Evolutionary conservation across 2,329 filamentous ascomycete species (phyloP), one percentile per base, ranked within the genome.

Genomic region (Penicillium sp.): DNA sequence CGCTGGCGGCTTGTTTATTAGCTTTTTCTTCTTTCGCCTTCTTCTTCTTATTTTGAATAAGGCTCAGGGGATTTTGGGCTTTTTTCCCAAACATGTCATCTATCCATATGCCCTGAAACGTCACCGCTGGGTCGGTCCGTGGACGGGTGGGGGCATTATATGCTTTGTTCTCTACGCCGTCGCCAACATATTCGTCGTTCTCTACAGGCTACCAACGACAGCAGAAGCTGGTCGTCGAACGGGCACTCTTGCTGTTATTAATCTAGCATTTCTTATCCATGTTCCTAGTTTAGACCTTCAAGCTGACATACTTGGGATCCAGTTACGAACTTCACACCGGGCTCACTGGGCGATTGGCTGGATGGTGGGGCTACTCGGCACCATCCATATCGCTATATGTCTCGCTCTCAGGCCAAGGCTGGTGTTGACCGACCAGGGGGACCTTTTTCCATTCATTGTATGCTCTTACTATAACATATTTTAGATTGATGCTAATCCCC

Each of bases 381-480:
- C 23, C n/a, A 7, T 41, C 56, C 63, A 29, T 45, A 31, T 68
- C 17, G 41, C 61, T 7, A 51, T 31, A 31, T 31, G 52, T 60
- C 49, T 51, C 26, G 30, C 30, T 13, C 30, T 58, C 52, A 15
- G 35, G 19, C 56, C 56, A 48, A 60, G 29, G 17, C 60, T 65
- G 21, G 54, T 57, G n/a, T 41, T 62, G 30, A 2, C 19, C 31
- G 46, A 56, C 23, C n/a, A 49, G 38, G 44, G 23, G 23, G 66
- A 64, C 49, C 57, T 66, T 29, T 66, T 66, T 55, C 60, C 52
- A 55, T 46, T 68, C 17, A 56, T 67, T 56, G 58, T 67, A 66
- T 41, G 31, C n/a, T 41, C 7, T 26, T 41, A 21, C 17, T 19
- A 44, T 58, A 29, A 31, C 31, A 7, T 61, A 45, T 44, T 15